A percentile compares a stretch with the other conserved stretches of the same genome.
Conservation (phyloP, 352 stramenopile genomes). For the Phytopythium chamaehyphon region DNA sequence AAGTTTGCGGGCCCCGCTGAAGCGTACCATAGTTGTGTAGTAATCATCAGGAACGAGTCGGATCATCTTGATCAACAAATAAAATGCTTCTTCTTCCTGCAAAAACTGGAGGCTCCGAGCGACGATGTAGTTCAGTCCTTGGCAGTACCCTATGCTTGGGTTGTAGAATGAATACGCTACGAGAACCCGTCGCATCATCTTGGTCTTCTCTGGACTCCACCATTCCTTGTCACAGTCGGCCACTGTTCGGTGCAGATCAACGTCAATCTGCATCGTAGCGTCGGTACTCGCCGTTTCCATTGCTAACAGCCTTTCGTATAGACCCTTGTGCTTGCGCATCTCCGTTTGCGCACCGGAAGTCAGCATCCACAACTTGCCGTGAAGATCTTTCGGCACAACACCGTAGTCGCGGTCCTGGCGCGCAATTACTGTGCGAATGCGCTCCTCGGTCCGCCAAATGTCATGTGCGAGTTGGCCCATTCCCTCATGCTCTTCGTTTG, state of each 20-base stretch:
- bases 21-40: conserved; percentile 82
- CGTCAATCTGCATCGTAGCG: conserved; percentile 78
- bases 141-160: conserved; percentile 78
- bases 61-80: conserved; percentile 78
- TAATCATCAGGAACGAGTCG: conserved; percentile 81
- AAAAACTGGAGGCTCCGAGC: conserved; percentile 64
- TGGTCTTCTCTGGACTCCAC: conserved; percentile 66
- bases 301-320: conserved; percentile 48
- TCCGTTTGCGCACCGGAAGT: conserved; percentile 64
- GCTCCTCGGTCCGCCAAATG: conserved; percentile 80
- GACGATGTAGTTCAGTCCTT: conserved; percentile 88
- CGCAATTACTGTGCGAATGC: conserved; percentile 63
- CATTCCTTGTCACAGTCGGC: conserved; percentile 47
- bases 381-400: conserved; percentile 54
- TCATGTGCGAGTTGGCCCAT: conserved; percentile 64
- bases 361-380: conserved; percentile 82
- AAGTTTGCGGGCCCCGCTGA: neutral
- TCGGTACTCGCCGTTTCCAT: conserved; percentile 61
- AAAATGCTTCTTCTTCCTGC: conserved; percentile 77
- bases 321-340: conserved; percentile 52
- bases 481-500: conserved; percentile 36
- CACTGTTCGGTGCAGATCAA: conserved; percentile 77
- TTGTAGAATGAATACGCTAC: conserved; percentile 84
- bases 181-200: conserved; percentile 76
- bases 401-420: conserved; percentile 52